Evolutionary conservation across 495 filamentous ascomycete genomes (phyloP).

Genomic region (Lichenothelia convexa): DNA sequence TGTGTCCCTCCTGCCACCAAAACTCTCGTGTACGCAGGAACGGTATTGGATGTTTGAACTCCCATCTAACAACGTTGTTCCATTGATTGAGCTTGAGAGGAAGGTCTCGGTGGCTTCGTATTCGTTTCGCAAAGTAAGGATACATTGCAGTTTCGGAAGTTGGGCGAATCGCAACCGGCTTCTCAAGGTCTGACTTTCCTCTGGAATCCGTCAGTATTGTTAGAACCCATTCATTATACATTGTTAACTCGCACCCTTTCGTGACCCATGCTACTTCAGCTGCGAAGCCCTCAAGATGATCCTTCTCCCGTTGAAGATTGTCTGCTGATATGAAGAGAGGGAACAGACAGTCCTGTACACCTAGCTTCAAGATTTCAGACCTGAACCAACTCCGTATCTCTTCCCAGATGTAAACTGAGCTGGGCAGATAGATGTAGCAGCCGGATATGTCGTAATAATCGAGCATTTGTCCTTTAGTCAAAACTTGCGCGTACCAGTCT

Average conservation of each 20-base stretch:
- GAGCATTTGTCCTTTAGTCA: slow-evolving; percentile 88
- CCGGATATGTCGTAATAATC: slow-evolving; percentile 89
- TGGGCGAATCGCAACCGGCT: slow-evolving; percentile 87
- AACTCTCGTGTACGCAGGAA: slow-evolving; percentile 90
- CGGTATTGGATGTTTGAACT: slow-evolving; percentile 93
- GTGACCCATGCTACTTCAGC: slow-evolving; percentile 98
- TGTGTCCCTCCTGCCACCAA: slow-evolving; percentile 97
- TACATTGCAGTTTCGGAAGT: slow-evolving; percentile 94
- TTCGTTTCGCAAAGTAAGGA: slow-evolving; percentile 92
- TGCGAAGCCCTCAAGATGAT: slow-evolving; percentile 92
- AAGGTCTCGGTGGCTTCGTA: slow-evolving; percentile 81
- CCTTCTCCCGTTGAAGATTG: slow-evolving; percentile 84
- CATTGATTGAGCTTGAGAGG: slow-evolving; percentile 90
- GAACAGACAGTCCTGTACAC: slow-evolving; percentile 88
- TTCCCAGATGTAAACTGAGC: slow-evolving; percentile 84
- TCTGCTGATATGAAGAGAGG: slow-evolving; percentile 85
- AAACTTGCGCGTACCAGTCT: slow-evolving; percentile 88
- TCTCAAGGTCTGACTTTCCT: slow-evolving; percentile 82
- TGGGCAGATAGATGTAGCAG: slow-evolving; percentile 74
- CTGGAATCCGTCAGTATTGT: slow-evolving; percentile 16
- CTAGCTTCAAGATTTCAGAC: slow-evolving; percentile 64
- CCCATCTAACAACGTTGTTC: slow-evolving; percentile 96
- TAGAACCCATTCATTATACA: no score
- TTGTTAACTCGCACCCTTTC: no score
- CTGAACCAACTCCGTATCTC: slow-evolving; percentile 82